Conservation (phyloP, 352 stramenopile species). For the Phytophthora agathidicida region DNA sequence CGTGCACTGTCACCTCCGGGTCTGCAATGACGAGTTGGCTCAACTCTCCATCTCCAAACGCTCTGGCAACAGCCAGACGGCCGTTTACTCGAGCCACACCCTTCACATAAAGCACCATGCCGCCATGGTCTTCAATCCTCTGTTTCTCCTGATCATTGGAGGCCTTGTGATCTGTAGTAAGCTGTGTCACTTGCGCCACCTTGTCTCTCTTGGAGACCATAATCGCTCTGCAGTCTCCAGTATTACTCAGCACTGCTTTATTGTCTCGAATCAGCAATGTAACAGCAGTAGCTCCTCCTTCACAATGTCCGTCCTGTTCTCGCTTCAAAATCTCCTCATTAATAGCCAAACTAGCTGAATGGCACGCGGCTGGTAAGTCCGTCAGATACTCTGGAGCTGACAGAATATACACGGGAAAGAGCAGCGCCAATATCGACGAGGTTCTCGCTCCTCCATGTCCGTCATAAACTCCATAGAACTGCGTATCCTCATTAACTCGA, state of each 20-base stretch:
- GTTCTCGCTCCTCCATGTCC: slow-evolving; percentile 69
- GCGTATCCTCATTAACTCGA: slow-evolving; percentile 38
- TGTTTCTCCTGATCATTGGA: slow-evolving; percentile 67
- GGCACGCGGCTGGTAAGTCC: slow-evolving; percentile 47
- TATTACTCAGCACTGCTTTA: slow-evolving; percentile 69
- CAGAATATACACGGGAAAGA: slow-evolving; percentile 76
- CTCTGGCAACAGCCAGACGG: slow-evolving; percentile 63
- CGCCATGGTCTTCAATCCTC: slow-evolving; percentile 70
- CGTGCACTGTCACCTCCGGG: slow-evolving; percentile 62
- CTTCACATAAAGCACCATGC: slow-evolving; percentile 78
- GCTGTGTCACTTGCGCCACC: slow-evolving; percentile 33
- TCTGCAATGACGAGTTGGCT: slow-evolving; percentile 65
- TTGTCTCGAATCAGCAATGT: slow-evolving; percentile 61
- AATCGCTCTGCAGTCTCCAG: slow-evolving; percentile 78
- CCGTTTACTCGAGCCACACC: slow-evolving; percentile 78
- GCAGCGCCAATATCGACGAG: slow-evolving; percentile 64
- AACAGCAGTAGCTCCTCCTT: slow-evolving; percentile 69
- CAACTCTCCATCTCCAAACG: slow-evolving; percentile 75
- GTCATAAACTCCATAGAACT: slow-evolving; percentile 82
- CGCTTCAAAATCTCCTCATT: slow-evolving; percentile 75
- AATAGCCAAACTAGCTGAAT: slow-evolving; percentile 55
- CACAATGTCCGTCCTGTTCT: slow-evolving; percentile 48
- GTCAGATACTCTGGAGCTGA: slow-evolving; percentile 51
- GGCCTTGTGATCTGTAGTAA: slow-evolving; percentile 83
- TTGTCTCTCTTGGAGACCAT: slow-evolving; percentile 48